Percentiles rank a stretch among this genome's conserved stretches.
phyloP scores from a whole-genome alignment of 75 land plant genomes.

The Cupressus sempervirens region DNA sequence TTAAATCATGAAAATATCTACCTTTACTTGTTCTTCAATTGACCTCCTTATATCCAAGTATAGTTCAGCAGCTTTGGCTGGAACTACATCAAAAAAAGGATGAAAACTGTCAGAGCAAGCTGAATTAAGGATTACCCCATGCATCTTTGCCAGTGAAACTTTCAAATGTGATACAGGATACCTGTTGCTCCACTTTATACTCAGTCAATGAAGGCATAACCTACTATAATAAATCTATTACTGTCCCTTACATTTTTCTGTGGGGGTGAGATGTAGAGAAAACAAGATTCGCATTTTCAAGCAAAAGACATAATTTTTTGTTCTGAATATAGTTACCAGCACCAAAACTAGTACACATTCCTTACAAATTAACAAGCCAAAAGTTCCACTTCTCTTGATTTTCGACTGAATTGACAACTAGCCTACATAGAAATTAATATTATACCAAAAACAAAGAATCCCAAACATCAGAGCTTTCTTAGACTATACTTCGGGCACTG shows the following conservation, averaged over 20 bases:
- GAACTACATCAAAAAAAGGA: conserved; percentile 41
- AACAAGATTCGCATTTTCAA: not conserved
- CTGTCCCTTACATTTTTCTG: not conserved
- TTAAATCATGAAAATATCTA: conserved; percentile 18
- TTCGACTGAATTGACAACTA: not conserved
- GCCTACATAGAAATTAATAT: not conserved
- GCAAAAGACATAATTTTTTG: not conserved
- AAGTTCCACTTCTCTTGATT: not conserved
- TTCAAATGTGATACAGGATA: not conserved
- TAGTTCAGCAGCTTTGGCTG: conserved; percentile 56
- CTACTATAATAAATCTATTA: not conserved
- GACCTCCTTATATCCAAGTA: conserved; percentile 72
- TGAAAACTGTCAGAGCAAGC: not conserved
- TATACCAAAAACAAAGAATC: not conserved
- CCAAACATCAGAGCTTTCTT: not conserved
- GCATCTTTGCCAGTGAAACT: not conserved
- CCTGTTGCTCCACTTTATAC: not conserved
- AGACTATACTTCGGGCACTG: not conserved
- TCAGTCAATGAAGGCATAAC: not conserved
- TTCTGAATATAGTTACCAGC: not conserved
- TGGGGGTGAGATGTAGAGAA: not conserved
- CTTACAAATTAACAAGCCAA: not conserved
- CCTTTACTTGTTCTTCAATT: conserved; percentile 79
- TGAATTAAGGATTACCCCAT: not conserved
- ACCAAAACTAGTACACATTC: not conserved